Conservation (phyloP, 1,139 yeast species). For the Debaryomyces coudertii region DNA sequence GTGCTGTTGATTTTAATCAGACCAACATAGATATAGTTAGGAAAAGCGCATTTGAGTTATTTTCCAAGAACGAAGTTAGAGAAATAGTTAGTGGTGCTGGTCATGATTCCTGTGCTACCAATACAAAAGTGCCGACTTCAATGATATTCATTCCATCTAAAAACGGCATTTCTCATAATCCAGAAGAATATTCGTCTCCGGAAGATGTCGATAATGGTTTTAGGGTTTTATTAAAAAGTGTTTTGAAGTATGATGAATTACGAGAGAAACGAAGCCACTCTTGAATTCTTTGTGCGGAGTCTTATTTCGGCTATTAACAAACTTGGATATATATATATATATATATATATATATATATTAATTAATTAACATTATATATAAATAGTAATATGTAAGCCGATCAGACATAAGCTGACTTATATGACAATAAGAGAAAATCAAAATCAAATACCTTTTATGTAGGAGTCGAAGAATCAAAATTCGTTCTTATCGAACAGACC, state of each 20-base stretch:
- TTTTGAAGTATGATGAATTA: constrained; percentile 53
- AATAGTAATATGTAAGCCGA: too few relatives aligned
- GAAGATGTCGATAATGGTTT: constrained; percentile 65
- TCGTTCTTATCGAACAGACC: not conserved
- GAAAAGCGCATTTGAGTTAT: constrained; percentile 52
- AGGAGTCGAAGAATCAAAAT: not conserved
- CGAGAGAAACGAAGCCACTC: constrained; percentile 11
- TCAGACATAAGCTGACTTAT: too few relatives aligned
- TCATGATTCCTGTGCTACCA: constrained; percentile 69
- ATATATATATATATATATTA: too few relatives aligned
- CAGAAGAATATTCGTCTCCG: constrained; percentile 65
- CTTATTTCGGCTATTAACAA: too few relatives aligned
- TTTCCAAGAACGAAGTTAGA: constrained; percentile 44
- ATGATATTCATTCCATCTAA: constrained; percentile 76
- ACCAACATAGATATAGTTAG: constrained; percentile 54
- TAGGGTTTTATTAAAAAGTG: constrained; percentile 58
- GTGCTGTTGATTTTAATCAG: constrained; percentile 60
- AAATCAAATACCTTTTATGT: too few relatives aligned
- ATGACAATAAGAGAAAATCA: too few relatives aligned
- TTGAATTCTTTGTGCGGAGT: constrained; percentile 15
- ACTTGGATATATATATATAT: too few relatives aligned
- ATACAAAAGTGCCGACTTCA: constrained; percentile 61
- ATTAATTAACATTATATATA: too few relatives aligned
- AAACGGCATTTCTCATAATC: constrained; percentile 71
- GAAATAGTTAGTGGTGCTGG: constrained; percentile 71